Base-by-base conservation (phyloP, 331 rosid genomes). In the Dryas integrifolia region DNA sequence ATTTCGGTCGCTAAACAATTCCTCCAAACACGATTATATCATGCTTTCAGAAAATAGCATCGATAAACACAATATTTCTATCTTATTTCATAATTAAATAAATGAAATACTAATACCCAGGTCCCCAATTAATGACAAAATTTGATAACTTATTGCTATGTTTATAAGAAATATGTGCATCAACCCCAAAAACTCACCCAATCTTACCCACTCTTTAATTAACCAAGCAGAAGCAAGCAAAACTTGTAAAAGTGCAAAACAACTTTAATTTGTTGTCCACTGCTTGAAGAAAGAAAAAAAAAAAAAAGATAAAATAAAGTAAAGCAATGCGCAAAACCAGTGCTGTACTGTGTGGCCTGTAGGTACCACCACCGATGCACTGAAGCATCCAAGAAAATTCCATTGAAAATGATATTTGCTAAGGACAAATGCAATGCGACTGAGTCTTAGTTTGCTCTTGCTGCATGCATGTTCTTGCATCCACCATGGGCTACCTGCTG, bases 381-480 rank as follows among this genome's bases (percentile, higher is more conserved):
- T 68, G 92, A 82, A 85, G 81, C 78, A 85, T 73, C 87, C 80
- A 65, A 44, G 92, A 87, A 87, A 82, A 80, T 82, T 82, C 82
- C 87, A 58, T 3, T 10, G 81, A 80, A 81, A 81, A 74, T 57
- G 87, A 76, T 86, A 59, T 71, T 39, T 5, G n/a, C 49, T 46
- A 46, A 46, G 40, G 40, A 65, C 15, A 46, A 21, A 14, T 58
- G 43, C 63, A 21, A 14, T 58, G 43, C 63, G 39, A 64, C 38
- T 16, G 52, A 2, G 3, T 14, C 4, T n/a, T 40, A 1, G 35
- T 30, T 30, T 30, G 35, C 35, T 30, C 35, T 30, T 30, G 2
- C 35, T 30, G 35, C 35, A 30, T 30, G 35, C 35, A 30, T 30
- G 35, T 30, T 30, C 35, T 30, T 30, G 35, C 35, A 30, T 30